Evolutionary conservation across 495 filamentous ascomycete genomes (phyloP), one percentile per base, ranked within the genome.

Genomic region (Alectoria sarmentosa): DNA sequence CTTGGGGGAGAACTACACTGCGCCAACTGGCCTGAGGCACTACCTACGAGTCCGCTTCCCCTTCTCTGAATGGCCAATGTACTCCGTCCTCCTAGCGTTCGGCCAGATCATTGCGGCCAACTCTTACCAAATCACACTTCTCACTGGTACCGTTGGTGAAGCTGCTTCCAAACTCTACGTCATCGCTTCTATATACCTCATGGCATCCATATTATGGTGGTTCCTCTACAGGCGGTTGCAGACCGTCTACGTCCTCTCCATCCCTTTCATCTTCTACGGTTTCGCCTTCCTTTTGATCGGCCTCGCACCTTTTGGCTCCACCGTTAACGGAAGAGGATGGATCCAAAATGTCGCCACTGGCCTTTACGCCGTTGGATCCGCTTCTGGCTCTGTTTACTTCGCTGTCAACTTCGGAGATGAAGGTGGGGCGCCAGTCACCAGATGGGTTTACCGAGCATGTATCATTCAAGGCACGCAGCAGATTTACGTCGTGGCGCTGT

Each of bases 341-440:
- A 70, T 85, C 21, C 79, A 84, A 64, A 82, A 84, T 58, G 75
- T 82, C 14, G 86, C 83, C 2, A 85, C 85, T 1, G 85, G 76
- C 28, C 67, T 86, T 42, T 89, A 89, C 66, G 77, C 82, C 9
- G 72, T 77, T 13, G 86, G 83, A 7, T 86, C 86, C 9, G 79
- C 82, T 46, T 79, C 78, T 60, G 86, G 85, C 48, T 81, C 80
- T 5, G 72, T 89, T 58, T 84, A 79, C 72, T 88, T 88, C 72
- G 81, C 85, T 5, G 77, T 88, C 59, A 89, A 89, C 72, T 88
- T 89, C 70, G 86, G 85, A 62, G 80, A 81, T 65, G 83, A 87
- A 69, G 83, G 81, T 75, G 81, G 82, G 62, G 76, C 83, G 4
- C 84, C 86, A 7, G 77, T 84, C 32, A 84, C 79, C 49, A 78